Evolutionary conservation across 768 basidiomycete genomes (phyloP), one percentile per base, ranked within the genome.

Genomic region (Boletus coccyginus): DNA sequence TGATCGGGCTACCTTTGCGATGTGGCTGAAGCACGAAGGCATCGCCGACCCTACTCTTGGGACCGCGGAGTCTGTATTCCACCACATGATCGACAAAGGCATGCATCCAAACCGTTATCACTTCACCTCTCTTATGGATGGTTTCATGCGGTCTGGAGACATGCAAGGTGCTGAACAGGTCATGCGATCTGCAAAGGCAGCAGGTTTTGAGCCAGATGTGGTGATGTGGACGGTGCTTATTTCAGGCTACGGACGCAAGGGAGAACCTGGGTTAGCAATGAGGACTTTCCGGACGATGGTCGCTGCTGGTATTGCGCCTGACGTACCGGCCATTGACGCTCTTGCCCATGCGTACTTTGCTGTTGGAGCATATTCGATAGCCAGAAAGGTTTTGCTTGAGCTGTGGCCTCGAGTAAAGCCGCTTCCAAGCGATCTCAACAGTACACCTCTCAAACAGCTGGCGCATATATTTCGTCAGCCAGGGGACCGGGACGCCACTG

Each of bases 211-310:
- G 24, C 81, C 85, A 21, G 84, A 85, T 60, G 77, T 82, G 19
- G 79, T 86, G 44, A 83, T 90, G 79, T 89, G 85, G 75, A 92
- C 91, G 27, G 84, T 87, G 58, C 78, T 94, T 57, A 85, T 94
- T 61, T 75, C 78, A 36, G 91, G 88, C 3, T 81, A 86, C 68
- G 87, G 82, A 21, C 81, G 82, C n/a, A 76, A 77, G 50, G 80
- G 81, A 14, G 72, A 83, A 33, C 81, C 87, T 7, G 72, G 73
- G 4, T 66, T 72, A 29, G 88, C 88, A 0, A 70, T 81, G 60
- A 70, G 68, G 33, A 72, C 77, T 27, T 92, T 91, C 64, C 77
- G 78, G 35, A 70, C 76, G 39, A 91, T 94, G 88, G 60, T 88
- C 13, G 70, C 74, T 3, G 70, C 73, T 14, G 86, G 84, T 17